Base-by-base conservation (phyloP, 2,329 filamentous ascomycete species). In the Colletotrichum spinosum region DNA sequence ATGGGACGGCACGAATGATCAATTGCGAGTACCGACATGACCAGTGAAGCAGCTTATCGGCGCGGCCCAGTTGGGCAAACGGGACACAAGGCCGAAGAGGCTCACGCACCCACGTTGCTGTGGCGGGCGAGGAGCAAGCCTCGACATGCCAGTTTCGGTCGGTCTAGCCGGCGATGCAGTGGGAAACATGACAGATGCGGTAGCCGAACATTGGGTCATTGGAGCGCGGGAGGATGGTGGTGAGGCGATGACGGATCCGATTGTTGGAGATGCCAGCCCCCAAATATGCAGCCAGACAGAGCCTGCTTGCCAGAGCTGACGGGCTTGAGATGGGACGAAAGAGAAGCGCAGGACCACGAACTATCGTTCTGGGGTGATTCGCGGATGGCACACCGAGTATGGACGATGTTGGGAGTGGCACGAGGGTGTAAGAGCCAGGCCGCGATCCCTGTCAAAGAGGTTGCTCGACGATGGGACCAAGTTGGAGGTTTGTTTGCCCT, bases 81-180 rank as follows among this genome's bases (percentile, higher is more conserved):
- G 44, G 48, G 12, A 33, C 10, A 46, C 44, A n/a, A 46, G 17
- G 25, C 48, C 13, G 48, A 50, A 34, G 13, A 50, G 48, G 48
- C 44, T 46, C 44, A 46, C 15, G 44, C 44, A 10, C 44, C 9
- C 44, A 41, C 44, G 15, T 15, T 17, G 44, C 12, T 11, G 46
- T 51, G 38, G 54, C 44, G 46, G 38, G 45, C 53, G 33, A 39
- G 12, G 42, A 6, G 11, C 39, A 48, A 44, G 54, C 46, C 48
- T 63, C 60, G 49, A 49, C n/a, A 63, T 53, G 60, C 60, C 45
- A 44, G 60, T 63, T 52, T 58, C 54, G 60, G 54, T 48, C 60
- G 54, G 48, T 35, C 53, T 48, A 35, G 41, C 46, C 60, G 54
- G 33, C 17, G 13, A 58, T 52, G 41, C 34, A 63, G 48, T 35